Evolutionary conservation across 306 rosid species (phyloP).

Genomic region (Fragaria iinumae): DNA sequence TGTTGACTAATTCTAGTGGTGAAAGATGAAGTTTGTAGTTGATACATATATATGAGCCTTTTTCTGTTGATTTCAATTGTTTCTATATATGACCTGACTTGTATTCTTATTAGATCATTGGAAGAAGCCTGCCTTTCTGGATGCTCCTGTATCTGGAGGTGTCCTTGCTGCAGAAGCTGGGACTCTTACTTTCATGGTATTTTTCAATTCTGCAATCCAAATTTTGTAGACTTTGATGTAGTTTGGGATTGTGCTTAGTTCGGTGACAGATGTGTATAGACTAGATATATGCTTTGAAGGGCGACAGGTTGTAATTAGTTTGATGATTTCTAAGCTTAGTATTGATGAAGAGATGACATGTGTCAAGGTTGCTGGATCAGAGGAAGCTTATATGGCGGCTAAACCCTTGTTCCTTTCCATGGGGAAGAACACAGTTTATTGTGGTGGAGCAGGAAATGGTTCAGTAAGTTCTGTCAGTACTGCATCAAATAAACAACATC

Average conservation of each 20-base stretch:
- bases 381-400: constrained; percentile 73
- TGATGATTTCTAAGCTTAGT: constrained; percentile 11
- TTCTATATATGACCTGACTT: neutral
- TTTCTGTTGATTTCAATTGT: neutral
- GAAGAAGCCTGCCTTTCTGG: constrained; percentile 66
- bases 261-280: neutral
- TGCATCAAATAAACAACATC: neutral
- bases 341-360: constrained; percentile 29
- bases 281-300: neutral
- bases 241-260: neutral
- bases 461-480: constrained; percentile 57
- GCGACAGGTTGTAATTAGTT: neutral
- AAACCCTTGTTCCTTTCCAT: constrained; percentile 63
- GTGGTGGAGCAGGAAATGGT: constrained; percentile 93
- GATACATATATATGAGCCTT: neutral
- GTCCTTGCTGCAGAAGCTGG: constrained; percentile 95
- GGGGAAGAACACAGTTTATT: constrained; percentile 80
- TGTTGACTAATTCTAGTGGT: neutral
- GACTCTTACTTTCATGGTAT: constrained; percentile 88
- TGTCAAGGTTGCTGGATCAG: constrained; percentile 86
- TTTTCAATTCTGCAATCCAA: constrained; percentile 23
- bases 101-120: constrained; percentile 40
- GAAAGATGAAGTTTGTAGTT: neutral
- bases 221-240: neutral
- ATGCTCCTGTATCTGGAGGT: constrained; percentile 98